Evolutionary conservation across 83 land plant species (phyloP), one percentile per base, ranked within the genome.

Genomic region (Diphasiastrum complanatum): DNA sequence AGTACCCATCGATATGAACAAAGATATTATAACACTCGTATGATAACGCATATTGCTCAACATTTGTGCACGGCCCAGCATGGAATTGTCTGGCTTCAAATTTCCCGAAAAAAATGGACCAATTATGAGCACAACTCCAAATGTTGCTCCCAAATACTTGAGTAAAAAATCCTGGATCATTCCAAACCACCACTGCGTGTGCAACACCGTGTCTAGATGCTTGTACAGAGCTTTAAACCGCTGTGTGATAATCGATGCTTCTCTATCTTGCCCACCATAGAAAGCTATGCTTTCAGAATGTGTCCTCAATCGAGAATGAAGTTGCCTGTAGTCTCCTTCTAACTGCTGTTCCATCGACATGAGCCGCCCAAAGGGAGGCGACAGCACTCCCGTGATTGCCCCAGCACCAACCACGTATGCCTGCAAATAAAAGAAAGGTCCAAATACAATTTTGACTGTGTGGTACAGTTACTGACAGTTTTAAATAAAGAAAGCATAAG

Each of bases 131-230:
- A 93, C 72, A 45, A 89, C 92, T 45, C 79, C 99, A 66, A 93
- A 87, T 22, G 99, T 93, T 6, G 99, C 96, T 61, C 99, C 96
- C 68, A 93, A 78, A 69, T 93, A 93, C 73, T 93, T 93, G 47
- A 93, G 41, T 19, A 90, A 61, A 56, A 89, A 93, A 61, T 93
- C 99, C 52, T 93, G 99, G 49, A 89, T 86, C 89, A 93, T 89
- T 51, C 99, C 99, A 79, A 93, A 93, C 96, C 99, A 93, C 99
- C 99, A 93, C 68, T 88, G 84, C 6, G 89, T 86, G 65, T 86
- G 88, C 19, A 80, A 78, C 64, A 89, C 99, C 64, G 66, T 64
- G 24, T 78, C 72, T 75, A 89, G 54, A 46, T 93, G 99, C 73
- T 38, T 68, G 18, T 81, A 65, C 52, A 93, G 84, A n/a, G 60